Conservation (phyloP, 73 alveolate species). For the Uronychia setigera region DNA sequence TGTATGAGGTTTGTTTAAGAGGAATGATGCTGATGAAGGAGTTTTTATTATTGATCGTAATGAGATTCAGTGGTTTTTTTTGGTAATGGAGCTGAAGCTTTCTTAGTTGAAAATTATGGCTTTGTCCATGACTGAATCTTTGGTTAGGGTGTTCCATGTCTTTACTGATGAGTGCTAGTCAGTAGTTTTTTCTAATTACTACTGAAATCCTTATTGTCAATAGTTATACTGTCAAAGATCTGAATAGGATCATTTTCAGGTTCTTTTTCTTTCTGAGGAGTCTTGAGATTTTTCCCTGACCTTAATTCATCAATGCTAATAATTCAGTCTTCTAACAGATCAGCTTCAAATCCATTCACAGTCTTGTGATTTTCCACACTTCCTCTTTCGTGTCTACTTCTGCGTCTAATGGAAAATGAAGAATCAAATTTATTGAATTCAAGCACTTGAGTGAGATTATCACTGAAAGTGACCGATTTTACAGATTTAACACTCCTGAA, state of each 20-base stretch:
- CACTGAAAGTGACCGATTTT: neutral
- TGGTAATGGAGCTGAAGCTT: no score
- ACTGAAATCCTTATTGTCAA: neutral
- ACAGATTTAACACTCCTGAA: neutral
- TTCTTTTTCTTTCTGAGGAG: neutral
- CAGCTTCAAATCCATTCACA: neutral
- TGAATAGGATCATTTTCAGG: neutral
- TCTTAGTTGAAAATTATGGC: neutral
- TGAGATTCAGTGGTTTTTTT: no score
- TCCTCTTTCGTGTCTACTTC: neutral
- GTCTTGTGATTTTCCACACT: neutral
- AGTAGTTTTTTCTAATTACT: neutral
- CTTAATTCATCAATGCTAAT: neutral
- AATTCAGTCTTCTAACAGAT: neutral
- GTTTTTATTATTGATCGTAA: no score
- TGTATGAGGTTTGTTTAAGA: no score
- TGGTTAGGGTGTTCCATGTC: neutral
- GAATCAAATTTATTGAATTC: neutral
- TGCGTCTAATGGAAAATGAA: neutral
- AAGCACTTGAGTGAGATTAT: neutral
- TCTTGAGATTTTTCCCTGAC: neutral
- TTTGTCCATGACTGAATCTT: neutral
- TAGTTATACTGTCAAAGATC: neutral
- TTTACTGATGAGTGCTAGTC: neutral
- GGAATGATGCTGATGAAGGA: no score